phyloP scores from a whole-genome alignment of 140 eudicot genomes.

The Bidens hawaiensis region DNA sequence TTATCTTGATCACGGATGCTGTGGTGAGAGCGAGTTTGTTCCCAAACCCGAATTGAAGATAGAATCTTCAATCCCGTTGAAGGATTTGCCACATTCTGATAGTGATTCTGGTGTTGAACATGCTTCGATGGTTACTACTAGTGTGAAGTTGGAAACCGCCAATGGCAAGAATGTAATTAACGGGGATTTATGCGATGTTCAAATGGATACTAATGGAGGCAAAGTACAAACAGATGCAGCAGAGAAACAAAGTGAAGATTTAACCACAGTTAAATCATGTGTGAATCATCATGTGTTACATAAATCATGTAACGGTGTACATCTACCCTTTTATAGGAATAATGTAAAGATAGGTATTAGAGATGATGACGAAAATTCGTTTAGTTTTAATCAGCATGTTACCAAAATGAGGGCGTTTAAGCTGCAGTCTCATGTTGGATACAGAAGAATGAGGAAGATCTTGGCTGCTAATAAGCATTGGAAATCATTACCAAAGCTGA shows the following conservation, averaged over 20 bases:
- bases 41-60: slow-evolving; percentile 43
- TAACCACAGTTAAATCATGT: slow-evolving; percentile 28
- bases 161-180: slow-evolving; percentile 24
- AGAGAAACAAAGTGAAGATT: slow-evolving; percentile 30
- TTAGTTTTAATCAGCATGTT: slow-evolving; percentile 43
- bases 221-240: slow-evolving; percentile 30
- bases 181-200: slow-evolving; percentile 31
- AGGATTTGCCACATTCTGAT: slow-evolving; percentile 34
- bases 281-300: slow-evolving; percentile 41
- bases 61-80: slow-evolving; percentile 23
- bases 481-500: slow-evolving; percentile 70
- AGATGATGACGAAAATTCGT: slow-evolving; percentile 92
- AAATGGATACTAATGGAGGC: slow-evolving; percentile 29
- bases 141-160: slow-evolving; percentile 33
- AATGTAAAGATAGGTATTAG: slow-evolving; percentile 70
- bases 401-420: slow-evolving; percentile 55
- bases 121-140: slow-evolving; percentile 39
- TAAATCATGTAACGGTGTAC: slow-evolving; percentile 66
- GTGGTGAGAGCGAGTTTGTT: slow-evolving; percentile 55
- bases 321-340: slow-evolving; percentile 55
- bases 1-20: slow-evolving; percentile 74
- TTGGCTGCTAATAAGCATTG: slow-evolving; percentile 49
- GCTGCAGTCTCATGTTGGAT: slow-evolving; percentile 50
- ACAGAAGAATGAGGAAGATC: slow-evolving; percentile 62
- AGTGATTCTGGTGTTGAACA: slow-evolving; percentile 40